Evolutionary conservation across 2,329 filamentous ascomycete genomes (phyloP), one percentile per base, ranked within the genome.

Genomic region (Diaporthe amygdali): DNA sequence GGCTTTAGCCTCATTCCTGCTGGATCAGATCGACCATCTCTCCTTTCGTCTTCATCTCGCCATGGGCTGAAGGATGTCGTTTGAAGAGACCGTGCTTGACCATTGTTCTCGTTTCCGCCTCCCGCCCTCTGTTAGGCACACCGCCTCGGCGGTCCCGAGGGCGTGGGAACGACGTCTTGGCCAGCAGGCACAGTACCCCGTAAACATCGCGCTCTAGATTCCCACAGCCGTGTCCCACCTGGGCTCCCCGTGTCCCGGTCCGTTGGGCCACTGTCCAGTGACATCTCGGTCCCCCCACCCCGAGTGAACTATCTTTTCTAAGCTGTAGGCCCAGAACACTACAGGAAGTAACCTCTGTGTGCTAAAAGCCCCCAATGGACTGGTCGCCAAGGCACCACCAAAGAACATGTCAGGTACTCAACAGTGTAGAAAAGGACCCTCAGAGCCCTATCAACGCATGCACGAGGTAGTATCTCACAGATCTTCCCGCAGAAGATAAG

Each of bases 91-190:
- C 56, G 27, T 47, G 30, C 12, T 49, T 41, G 37, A 47, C 27
- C 7, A 17, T 25, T 7, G 7, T 34, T 30, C 10, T 34, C 30
- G 22, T 63, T 34, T 41, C 20, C 41, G 41, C 41, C 10, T 20
- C 47, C 44, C 41, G 27, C 59, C 59, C 20, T 22, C 3, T 37
- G 56, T 6, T 10, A 20, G n/a, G 59, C 20, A 64, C 59, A 49
- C 59, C 59, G 59, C 59, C 59, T 64, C 59, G 59, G 59, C 30
- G 44, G n/a, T 49, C 59, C 59, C 59, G 59, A 64, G 41, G 41
- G 59, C 41, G 30, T 49, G 59, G 54, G 59, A 64, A 64, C n/a
- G 30, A 37, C 30, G 14, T 49, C 12, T 25, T 10, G 20, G 44
- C 32, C 59, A 37, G n/a, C 37, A 25, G 54, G 15, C 44, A 46